Conservation (phyloP, 2,329 filamentous ascomycete species). For the Chrysosporium keratinophilum region DNA sequence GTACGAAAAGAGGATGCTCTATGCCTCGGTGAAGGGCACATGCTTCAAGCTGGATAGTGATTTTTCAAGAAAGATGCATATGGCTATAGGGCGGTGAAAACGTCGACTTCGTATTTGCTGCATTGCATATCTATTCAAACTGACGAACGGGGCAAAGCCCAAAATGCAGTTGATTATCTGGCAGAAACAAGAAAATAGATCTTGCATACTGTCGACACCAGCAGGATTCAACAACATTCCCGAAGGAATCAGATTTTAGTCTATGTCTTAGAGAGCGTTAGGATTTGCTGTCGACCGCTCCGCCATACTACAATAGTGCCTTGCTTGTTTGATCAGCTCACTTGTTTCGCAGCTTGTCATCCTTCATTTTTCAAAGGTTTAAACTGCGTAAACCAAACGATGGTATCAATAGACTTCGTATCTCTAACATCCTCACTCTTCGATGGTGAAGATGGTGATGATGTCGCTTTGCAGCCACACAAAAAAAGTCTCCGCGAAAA, state of each 20-base stretch:
- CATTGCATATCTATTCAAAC: too few species aligned
- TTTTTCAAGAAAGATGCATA: too few species aligned
- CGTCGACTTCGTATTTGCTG: too few species aligned
- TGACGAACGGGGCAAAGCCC: not conserved
- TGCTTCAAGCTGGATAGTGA: too few species aligned
- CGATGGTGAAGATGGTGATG: too few species aligned
- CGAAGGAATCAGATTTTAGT: constrained; percentile 11
- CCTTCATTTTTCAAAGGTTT: not conserved
- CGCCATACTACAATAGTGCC: constrained; percentile 1
- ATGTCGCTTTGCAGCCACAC: too few species aligned
- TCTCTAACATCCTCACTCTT: too few species aligned
- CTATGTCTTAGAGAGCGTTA: not conserved
- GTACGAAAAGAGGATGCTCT: not conserved
- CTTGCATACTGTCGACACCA: not conserved
- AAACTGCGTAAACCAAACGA: too few species aligned
- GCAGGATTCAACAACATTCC: constrained; percentile 7
- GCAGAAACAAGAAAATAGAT: not conserved
- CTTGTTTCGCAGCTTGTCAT: too few species aligned
- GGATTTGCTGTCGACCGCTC: constrained; percentile 2
- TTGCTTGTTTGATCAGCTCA: not conserved
- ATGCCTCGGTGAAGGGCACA: not conserved
- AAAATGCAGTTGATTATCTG: not conserved
- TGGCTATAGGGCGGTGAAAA: too few species aligned
- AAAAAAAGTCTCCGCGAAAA: too few species aligned
- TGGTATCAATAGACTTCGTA: too few species aligned